A percentile compares a stretch with the other conserved stretches of the same genome.
phyloP scores from a whole-genome alignment of 2,329 filamentous ascomycete genomes.

The Colletotrichum sp. region DNA sequence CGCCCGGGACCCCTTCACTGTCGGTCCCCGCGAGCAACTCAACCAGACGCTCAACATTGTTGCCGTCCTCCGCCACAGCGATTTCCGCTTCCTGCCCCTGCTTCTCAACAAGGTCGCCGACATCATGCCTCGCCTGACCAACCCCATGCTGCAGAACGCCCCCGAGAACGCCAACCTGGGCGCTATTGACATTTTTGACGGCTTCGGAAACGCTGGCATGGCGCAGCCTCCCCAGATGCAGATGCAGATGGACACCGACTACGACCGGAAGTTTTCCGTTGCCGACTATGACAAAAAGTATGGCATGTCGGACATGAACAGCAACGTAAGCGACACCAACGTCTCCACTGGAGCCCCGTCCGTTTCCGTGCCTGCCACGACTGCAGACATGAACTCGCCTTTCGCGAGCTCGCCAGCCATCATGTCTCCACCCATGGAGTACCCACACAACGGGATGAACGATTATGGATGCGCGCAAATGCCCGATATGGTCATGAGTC shows the following conservation, averaged over 20 bases:
- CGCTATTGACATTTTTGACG: conserved; percentile 69
- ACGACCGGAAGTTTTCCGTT: conserved; percentile 49
- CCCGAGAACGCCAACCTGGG: conserved; percentile 60
- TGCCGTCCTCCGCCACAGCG: conserved; percentile 73
- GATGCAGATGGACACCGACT: conserved; percentile 53
- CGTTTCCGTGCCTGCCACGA: conserved; percentile 22
- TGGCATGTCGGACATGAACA: conserved; percentile 38
- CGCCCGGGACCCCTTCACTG: conserved; percentile 64
- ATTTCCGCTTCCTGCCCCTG: conserved; percentile 78
- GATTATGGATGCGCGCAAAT: conserved; percentile 49
- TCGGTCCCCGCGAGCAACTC: conserved; percentile 76
- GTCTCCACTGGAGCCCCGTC: conserved; percentile 28
- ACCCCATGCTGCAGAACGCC: conserved; percentile 63
- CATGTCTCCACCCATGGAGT: conserved; percentile 59
- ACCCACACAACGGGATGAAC: conserved; percentile 43
- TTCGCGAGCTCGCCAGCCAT: conserved; percentile 59
- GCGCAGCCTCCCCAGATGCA: conserved; percentile 53
- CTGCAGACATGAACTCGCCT: conserved; percentile 51
- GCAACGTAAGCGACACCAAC: conserved; percentile 37
- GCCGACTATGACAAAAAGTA: conserved; percentile 49
- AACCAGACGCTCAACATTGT: conserved; percentile 72
- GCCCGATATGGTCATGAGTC: conserved; percentile 59
- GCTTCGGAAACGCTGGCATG: conserved; percentile 68
- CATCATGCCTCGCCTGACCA: conserved; percentile 66
- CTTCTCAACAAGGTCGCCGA: conserved; percentile 79